Base-by-base conservation (phyloP, 257 asterid species). In the Capsicum pubescens region DNA sequence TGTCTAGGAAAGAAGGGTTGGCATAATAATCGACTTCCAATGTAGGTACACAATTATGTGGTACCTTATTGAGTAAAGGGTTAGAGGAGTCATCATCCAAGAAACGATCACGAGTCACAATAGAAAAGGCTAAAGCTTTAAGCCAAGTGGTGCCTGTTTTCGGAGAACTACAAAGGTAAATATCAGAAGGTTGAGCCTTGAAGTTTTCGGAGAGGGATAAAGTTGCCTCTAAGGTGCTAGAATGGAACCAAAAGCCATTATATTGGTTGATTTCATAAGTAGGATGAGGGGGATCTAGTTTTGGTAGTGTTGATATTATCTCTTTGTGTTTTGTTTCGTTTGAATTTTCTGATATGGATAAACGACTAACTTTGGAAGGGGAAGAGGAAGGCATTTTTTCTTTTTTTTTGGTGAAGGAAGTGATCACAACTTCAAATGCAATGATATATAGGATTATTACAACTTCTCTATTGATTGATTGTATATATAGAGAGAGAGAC, bases 211-310 rank as follows among this genome's bases (percentile, higher is more conserved):
- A 16, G 15, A 52, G 19, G 19, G 46, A 11, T 19, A 21, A 2
- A 55, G 7, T 77, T 55, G 36, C 61, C 12, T 77, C 32, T 52
- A 77, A 1, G 7, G 6, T 48, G 17, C 12, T 21, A 14, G 9
- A 13, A 77, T 58, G 42, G 46, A 19, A 77, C 82, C 82, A 77
- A 26, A 54, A 77, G 19, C 63, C 82, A 17, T 77, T 36, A 39
- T 77, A 77, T 21, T 77, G 82, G 9, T 9, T 5, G 42, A 54
- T 13, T 17, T 21, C 61, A 52, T 26, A 77, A 13, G 46, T 12
- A 21, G 81, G 61, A 21, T 52, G 17, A 0, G 50, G 66, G 35
- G 46, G n/a, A 1, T 55, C 26, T 5, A 35, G 50, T 21, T 32
- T 78, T 7, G 82, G 82, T 12, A 78, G 68, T 13, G 19, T 32